Conservation (phyloP, 2,329 filamentous ascomycete genomes). For the Pleurostoma richardsiae region DNA sequence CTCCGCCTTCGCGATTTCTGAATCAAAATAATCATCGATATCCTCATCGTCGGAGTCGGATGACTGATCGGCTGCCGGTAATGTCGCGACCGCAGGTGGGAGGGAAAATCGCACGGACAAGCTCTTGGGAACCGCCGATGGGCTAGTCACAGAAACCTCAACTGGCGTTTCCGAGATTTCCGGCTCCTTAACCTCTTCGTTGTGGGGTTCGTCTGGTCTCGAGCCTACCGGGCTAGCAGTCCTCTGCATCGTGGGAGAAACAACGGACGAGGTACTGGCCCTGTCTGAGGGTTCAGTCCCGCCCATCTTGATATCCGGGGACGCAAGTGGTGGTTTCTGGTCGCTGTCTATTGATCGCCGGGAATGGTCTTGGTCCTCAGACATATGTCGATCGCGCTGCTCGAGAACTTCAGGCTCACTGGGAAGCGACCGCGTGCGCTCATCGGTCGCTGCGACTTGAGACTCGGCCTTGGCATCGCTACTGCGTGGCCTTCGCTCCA, state of each 20-base stretch:
- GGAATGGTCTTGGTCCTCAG: conserved; percentile 28
- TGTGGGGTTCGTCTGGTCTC: conserved; percentile 3
- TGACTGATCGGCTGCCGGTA: conserved; percentile 31
- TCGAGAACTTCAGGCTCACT: conserved; percentile 38
- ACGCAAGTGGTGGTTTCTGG: conserved; percentile 9
- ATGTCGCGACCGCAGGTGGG: conserved; percentile 27
- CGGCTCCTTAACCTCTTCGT: conserved; percentile 4
- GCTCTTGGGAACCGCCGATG: too few relatives aligned
- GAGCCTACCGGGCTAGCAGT: conserved; percentile 5
- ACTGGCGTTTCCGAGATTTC: background rate
- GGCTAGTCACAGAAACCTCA: too few relatives aligned
- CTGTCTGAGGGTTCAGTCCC: conserved; percentile 10
- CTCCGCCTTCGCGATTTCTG: conserved; percentile 47
- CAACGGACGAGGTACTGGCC: conserved; percentile 7
- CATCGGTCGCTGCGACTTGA: conserved; percentile 23
- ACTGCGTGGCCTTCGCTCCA: conserved; percentile 43
- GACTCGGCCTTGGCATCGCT: conserved; percentile 46
- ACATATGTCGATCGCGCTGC: conserved; percentile 29
- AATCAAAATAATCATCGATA: conserved; percentile 51
- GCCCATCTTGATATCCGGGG: conserved; percentile 13
- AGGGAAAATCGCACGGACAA: conserved; percentile 29
- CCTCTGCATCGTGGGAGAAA: conserved; percentile 8
- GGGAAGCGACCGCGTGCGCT: conserved; percentile 30
- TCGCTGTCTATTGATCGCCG: conserved; percentile 23
- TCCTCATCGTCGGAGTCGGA: conserved; percentile 55